Evolutionary conservation across 768 basidiomycete species (phyloP).

Genomic region (Mrakia gelida): DNA sequence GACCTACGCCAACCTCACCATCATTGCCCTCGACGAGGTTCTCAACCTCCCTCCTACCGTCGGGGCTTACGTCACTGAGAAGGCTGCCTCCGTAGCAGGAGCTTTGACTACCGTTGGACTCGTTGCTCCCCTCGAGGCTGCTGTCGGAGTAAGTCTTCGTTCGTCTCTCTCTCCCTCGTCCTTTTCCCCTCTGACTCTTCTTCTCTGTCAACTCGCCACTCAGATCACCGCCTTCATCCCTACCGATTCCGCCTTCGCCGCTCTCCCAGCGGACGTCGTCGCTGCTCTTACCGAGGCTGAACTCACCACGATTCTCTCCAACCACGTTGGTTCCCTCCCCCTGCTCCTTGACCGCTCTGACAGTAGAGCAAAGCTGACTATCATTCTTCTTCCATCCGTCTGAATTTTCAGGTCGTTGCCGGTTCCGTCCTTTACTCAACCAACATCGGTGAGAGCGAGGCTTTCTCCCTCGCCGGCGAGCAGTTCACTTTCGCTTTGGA

Average conservation of each 20-base stretch:
- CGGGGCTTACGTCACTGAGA: not conserved
- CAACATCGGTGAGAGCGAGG: conserved; percentile 46
- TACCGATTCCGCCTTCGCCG: not conserved
- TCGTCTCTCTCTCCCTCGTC: not conserved
- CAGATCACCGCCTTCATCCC: conserved; percentile 2
- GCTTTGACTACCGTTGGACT: not conserved
- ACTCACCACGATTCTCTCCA: conserved; percentile 51
- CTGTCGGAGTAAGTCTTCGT: not conserved
- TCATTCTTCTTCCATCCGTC: too few relatives aligned
- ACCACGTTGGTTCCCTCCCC: conserved; percentile 54
- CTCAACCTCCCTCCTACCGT: conserved; percentile 12
- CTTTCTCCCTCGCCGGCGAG: conserved; percentile 59
- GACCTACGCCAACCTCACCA: conserved; percentile 45
- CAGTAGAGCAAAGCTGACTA: too few relatives aligned
- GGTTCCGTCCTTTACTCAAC: conserved; percentile 64
- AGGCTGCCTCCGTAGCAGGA: not conserved
- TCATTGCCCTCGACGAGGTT: conserved; percentile 34
- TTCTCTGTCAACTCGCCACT: too few relatives aligned
- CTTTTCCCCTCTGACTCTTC: not conserved
- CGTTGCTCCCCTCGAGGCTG: not conserved
- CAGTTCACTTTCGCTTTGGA: conserved; percentile 54
- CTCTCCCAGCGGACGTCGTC: conserved; percentile 21
- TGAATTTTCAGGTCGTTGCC: conserved; percentile 55
- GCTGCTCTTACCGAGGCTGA: conserved; percentile 52
- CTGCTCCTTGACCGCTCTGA: not conserved